phyloP scores from a whole-genome alignment of 129 eudicot species.

The Centaurea solstitialis region DNA sequence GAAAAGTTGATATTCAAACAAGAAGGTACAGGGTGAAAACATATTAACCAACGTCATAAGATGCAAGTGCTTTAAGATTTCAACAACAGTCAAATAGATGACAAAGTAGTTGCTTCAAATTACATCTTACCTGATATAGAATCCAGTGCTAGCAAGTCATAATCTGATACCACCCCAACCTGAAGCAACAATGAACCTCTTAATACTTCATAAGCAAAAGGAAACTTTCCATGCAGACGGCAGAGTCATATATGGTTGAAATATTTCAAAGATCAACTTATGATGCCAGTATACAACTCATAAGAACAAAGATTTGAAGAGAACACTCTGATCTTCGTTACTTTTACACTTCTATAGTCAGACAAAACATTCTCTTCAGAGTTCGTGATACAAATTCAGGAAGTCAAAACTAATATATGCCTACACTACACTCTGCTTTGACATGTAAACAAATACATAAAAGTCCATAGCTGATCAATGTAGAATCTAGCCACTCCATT shows the following conservation, averaged over 20 bases:
- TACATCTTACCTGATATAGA: conserved; percentile 61
- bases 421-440: background rate
- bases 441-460: background rate
- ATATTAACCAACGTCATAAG: background rate
- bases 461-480: background rate
- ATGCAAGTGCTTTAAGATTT: background rate
- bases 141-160: conserved; percentile 75
- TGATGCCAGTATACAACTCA: background rate
- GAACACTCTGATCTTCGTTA: background rate
- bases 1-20: background rate
- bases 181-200: conserved; percentile 30
- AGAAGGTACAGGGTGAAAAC: background rate
- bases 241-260: background rate
- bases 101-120: background rate
- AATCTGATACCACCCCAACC: conserved; percentile 86
- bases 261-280: background rate
- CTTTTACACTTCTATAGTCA: background rate
- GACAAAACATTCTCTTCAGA: background rate
- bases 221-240: background rate
- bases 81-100: background rate
- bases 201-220: background rate
- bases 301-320: background rate
- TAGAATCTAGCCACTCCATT: background rate
- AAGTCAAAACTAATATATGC: background rate
- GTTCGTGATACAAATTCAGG: background rate